Base-by-base conservation (phyloP, 495 filamentous ascomycete genomes). In the Trichodelitschia bisporula region DNA sequence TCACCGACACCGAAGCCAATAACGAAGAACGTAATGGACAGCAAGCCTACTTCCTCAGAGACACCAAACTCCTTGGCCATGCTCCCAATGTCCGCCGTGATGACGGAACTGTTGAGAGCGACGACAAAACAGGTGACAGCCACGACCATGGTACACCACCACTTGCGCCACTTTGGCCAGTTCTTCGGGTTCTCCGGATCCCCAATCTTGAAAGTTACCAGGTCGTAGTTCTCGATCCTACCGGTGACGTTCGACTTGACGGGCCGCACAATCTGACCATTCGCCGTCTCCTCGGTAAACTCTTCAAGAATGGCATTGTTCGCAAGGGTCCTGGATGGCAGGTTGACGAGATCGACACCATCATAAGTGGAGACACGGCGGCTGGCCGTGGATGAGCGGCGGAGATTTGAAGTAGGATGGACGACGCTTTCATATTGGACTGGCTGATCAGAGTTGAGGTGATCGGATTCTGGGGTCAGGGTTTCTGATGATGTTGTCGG, bases 1-100 rank as follows among this genome's bases (percentile, higher is more conserved):
- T 40, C 56, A 60, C 72, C 76, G 26, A 82, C 48, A 41, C 74
- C 75, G 41, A 82, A 82, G 12, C 77, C 77, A 36, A 83, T 53
- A 12, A 82, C 77, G 37, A 84, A 31, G n/a, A 80, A 50, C 0
- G 72, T 70, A 25, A 84, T 64, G 23, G 54, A 58, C 1, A 84
- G 47, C 10, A 78, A 47, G 21, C 67, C 62, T 9, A 72, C 72
- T 50, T 77, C 72, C 4, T 60, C 45, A 27, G 64, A 65, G 34
- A 77, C 63, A 29, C 57, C 28, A 36, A 83, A 79, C 14, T 60
- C 53, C 11, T 64, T 38, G 15, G 56, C 44, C 1, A 75, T 64
- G 4, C 66, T 66, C 15, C 44, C 49, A 12, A 83, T 47, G 33
- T 72, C 73, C 9, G 77, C 58, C 0, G 77, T 83, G 42, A 74